phyloP scores from a whole-genome alignment of 345 rosid genomes.

The Salix dunnii region DNA sequence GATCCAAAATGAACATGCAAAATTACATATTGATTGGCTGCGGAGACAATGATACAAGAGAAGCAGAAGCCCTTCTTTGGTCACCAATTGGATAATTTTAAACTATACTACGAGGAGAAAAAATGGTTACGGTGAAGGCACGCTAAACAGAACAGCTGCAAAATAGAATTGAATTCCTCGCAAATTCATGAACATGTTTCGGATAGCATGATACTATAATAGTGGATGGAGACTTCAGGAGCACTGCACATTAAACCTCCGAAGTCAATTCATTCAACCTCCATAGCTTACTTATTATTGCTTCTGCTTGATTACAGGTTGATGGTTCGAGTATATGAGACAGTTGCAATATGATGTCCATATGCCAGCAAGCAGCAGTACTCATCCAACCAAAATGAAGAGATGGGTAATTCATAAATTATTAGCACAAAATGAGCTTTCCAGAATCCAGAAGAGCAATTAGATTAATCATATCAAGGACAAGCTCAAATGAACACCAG shows the following conservation, averaged over 20 bases:
- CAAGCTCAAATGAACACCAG: background rate
- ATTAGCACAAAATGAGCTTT: background rate
- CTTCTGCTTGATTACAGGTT: conserved; percentile 61
- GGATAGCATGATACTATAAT: background rate
- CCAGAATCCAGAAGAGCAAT: background rate
- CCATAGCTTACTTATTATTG: conserved; percentile 44
- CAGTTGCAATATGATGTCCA: conserved; percentile 56
- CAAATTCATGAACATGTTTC: background rate
- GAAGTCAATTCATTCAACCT: conserved; percentile 33
- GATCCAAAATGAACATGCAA: background rate
- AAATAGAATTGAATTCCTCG: background rate
- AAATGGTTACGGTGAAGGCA: background rate
- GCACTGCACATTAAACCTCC: background rate
- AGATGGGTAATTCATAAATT: background rate
- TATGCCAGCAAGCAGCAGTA: conserved; percentile 34
- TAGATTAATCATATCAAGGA: background rate
- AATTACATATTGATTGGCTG: background rate
- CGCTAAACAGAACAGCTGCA: background rate
- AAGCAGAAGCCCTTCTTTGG: background rate
- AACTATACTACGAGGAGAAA: no score
- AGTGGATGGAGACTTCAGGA: background rate
- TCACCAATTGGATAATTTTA: no score
- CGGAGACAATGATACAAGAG: background rate
- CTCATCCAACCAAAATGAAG: background rate
- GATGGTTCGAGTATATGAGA: conserved; percentile 71